A percentile compares a stretch with the other conserved stretches of the same genome.
These are phyloP conservation scores for Suzukiozyma palmioleophila DNA, from an alignment of 1,139 yeast genomes.

Conservation along the genomic window DNA sequence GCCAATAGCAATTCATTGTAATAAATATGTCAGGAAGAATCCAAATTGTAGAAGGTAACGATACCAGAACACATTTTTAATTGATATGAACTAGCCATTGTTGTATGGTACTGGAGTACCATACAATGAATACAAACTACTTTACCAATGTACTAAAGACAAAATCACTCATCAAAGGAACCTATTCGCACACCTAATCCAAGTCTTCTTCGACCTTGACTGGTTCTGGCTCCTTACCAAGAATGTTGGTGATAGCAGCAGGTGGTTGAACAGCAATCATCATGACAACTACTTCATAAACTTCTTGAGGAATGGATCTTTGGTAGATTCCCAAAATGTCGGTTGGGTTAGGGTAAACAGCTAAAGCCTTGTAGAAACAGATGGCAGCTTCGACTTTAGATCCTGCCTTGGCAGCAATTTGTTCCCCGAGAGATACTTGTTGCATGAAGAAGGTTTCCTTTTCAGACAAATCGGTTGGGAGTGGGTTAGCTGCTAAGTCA, in stretches of 20 bases:
- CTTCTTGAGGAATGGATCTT: constrained; percentile 76
- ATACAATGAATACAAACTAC: too few species aligned
- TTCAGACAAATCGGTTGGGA: constrained; percentile 67
- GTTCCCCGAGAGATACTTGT: constrained; percentile 84
- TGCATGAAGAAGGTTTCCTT: constrained; percentile 76
- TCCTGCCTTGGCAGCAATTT: constrained; percentile 53
- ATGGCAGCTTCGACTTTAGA: constrained; percentile 76
- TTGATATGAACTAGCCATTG: too few species aligned
- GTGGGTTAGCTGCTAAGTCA: constrained; percentile 65
- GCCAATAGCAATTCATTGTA: too few species aligned
- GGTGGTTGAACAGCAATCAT: constrained; percentile 92
- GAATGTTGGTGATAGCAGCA: constrained; percentile 65
- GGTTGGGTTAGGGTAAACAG: constrained; percentile 92
- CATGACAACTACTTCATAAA: constrained; percentile 77
- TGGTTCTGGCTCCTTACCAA: constrained; percentile 36
- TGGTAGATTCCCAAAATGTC: constrained; percentile 87
- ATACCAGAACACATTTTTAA: too few species aligned
- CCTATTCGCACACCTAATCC: constrained; percentile 22
- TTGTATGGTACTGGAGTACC: too few species aligned
- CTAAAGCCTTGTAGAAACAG: constrained; percentile 90
- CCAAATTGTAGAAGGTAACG: too few species aligned
- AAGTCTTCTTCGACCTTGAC: constrained; percentile 36
- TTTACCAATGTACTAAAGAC: too few species aligned
- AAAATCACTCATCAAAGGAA: too few species aligned
- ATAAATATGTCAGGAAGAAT: too few species aligned